These are phyloP conservation scores for Prosopis cineraria DNA, from an alignment of 306 rosid genomes.

Conservation along the genomic window DNA sequence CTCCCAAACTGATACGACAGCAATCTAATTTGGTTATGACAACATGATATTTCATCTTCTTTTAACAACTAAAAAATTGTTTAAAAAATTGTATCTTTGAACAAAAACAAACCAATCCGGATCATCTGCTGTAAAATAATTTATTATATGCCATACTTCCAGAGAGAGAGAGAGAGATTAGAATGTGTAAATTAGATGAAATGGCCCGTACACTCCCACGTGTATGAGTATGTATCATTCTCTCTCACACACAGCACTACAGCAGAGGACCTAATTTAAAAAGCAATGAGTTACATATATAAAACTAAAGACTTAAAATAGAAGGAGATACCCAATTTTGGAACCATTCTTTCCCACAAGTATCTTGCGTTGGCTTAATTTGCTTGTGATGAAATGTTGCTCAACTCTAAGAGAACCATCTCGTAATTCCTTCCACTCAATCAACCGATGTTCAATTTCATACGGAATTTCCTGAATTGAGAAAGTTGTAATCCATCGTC, in stretches of 20 bases:
- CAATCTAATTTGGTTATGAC: not conserved
- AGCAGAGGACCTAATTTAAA: not conserved
- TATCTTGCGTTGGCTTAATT: conserved; percentile 87
- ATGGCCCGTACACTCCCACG: not conserved
- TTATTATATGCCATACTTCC: too few relatives aligned
- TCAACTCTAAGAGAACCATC: conserved; percentile 93
- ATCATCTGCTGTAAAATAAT: too few relatives aligned
- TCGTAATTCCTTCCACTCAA: conserved; percentile 92
- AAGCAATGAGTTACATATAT: not conserved
- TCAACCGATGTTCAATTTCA: conserved; percentile 75
- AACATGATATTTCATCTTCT: not conserved
- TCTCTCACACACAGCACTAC: not conserved
- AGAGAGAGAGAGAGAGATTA: not conserved
- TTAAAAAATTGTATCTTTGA: not conserved
- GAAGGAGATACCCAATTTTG: conserved; percentile 77
- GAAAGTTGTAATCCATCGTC: conserved; percentile 28
- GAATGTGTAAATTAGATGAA: not conserved
- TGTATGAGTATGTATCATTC: not conserved
- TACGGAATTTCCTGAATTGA: conserved; percentile 87
- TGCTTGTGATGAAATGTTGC: conserved; percentile 78
- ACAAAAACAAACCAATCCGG: too few relatives aligned
- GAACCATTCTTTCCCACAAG: conserved; percentile 91
- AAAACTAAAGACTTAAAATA: conserved; percentile 9
- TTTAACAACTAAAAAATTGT: not conserved
- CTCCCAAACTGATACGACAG: not conserved